Evolutionary conservation across 202 grass and related monocot species (phyloP).

Genomic region (Zizania palustris): DNA sequence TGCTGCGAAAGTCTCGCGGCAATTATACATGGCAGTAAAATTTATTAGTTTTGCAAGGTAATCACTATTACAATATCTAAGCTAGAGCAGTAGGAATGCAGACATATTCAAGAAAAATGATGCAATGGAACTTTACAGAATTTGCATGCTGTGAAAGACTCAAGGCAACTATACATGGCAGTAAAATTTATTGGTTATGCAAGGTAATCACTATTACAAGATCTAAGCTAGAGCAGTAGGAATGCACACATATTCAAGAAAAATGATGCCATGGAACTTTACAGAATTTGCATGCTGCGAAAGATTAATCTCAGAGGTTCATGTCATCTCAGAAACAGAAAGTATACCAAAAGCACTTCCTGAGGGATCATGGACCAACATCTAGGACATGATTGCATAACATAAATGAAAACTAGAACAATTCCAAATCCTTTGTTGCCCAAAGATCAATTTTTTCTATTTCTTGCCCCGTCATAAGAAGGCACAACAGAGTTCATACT

Average conservation of each 20-base stretch:
- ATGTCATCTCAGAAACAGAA: background rate
- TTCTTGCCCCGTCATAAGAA: background rate
- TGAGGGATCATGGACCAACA: conserved; percentile 8
- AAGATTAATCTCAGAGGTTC: background rate
- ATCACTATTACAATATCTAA: background rate
- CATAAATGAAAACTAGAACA: background rate
- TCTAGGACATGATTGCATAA: conserved; percentile 2
- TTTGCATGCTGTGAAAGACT: background rate
- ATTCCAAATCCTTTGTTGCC: background rate
- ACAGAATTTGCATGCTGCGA: background rate
- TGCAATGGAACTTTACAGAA: no score
- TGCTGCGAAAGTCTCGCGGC: background rate
- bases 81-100: background rate
- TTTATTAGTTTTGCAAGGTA: conserved; percentile 33
- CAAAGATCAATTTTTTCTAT: no score
- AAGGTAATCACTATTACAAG: conserved; percentile 17
- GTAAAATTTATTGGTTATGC: conserved; percentile 26
- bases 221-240: background rate
- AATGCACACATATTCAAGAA: conserved; percentile 13
- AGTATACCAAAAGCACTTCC: background rate
- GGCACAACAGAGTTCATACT: background rate
- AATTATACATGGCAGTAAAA: conserved; percentile 13
- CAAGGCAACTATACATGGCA: conserved; percentile 5
- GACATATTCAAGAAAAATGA: no score
- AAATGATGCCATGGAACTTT: background rate